phyloP scores from a whole-genome alignment of 495 filamentous ascomycete species.

The Aeminium ludgeri region DNA sequence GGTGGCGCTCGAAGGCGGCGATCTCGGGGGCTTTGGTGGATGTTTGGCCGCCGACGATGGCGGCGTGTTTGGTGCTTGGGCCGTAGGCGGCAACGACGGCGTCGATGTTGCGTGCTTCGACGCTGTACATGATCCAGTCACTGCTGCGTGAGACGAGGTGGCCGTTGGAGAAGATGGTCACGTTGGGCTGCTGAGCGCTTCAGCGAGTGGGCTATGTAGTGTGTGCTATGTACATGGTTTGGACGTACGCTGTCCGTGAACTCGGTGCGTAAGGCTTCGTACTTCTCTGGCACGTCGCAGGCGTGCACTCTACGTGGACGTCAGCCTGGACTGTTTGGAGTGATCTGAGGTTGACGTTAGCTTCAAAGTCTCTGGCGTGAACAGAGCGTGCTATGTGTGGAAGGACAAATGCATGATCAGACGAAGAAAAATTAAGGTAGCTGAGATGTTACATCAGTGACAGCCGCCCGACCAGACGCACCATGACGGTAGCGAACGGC shows the following conservation, averaged over 20 bases:
- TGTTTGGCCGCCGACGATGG: constrained; percentile 92
- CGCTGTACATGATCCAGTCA: constrained; percentile 96
- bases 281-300: constrained; percentile 77
- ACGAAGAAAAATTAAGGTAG: constrained; percentile 80
- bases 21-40: constrained; percentile 98
- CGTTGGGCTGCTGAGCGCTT: constrained; percentile 45
- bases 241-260: constrained; percentile 53
- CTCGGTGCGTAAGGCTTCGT: constrained; percentile 56
- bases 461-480: constrained; percentile 25
- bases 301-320: constrained; percentile 58
- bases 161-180: constrained; percentile 73
- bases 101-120: constrained; percentile 82
- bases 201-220: constrained; percentile 32
- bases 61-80: constrained; percentile 81
- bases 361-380: constrained; percentile 4
- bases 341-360: constrained; percentile 4
- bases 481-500: constrained; percentile 6
- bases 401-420: constrained; percentile 46
- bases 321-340: neutral
- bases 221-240: neutral
- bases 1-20: constrained; percentile 73
- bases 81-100: constrained; percentile 71
- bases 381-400: neutral
- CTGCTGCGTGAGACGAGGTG: constrained; percentile 86
- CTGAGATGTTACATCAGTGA: constrained; percentile 94